Evolutionary conservation across 2,329 filamentous ascomycete species (phyloP), one percentile per base, ranked within the genome.

Genomic region (Pyricularia sp.): DNA sequence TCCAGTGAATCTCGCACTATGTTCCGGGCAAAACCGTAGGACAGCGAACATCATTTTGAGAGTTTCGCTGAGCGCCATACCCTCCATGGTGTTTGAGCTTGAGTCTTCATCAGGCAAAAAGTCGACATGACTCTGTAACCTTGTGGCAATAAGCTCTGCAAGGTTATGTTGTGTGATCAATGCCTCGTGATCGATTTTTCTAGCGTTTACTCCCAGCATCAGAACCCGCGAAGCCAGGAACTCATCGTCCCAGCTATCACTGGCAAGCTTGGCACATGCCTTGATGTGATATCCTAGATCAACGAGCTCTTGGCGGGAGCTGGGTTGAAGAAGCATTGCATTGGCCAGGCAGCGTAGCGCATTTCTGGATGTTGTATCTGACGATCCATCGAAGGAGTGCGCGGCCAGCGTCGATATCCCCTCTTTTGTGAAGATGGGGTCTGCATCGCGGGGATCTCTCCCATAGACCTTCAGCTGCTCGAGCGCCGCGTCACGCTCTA

Each of bases 21-120:
- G 83, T 61, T 89, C 83, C 4, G 88, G 87, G 72, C 90, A 90
- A 74, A 89, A 88, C 73, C 94, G 89, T 1, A 91, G 91, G 68
- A 97, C 83, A 78, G 97, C 97, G 83, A 96, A 98, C 67, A 97
- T 80, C 59, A 98, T 84, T 75, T 97, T 97, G 66, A 95, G 81
- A 0, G 91, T 94, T 78, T 98, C 94, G 10, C 84, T 84, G 55
- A 98, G 83, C 0, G 94, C 93, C 87, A 94, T 88, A 70, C 91
- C 88, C 72, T 91, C 88, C 84, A 94, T 91, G 0, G 86, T 85
- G 61, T 86, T 74, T 76, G 28, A 75, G 72, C 64, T 78, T 79
- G 64, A 74, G 73, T n/a, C 65, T 30, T 58, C 76, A 74, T 25
- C 71, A 70, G 23, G 74, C 71, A 78, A 68, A 3, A 78, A 73